Evolutionary conservation across 2,329 filamentous ascomycete species (phyloP), one percentile per base, ranked within the genome.

Genomic region (Knoxdaviesia proteae): DNA sequence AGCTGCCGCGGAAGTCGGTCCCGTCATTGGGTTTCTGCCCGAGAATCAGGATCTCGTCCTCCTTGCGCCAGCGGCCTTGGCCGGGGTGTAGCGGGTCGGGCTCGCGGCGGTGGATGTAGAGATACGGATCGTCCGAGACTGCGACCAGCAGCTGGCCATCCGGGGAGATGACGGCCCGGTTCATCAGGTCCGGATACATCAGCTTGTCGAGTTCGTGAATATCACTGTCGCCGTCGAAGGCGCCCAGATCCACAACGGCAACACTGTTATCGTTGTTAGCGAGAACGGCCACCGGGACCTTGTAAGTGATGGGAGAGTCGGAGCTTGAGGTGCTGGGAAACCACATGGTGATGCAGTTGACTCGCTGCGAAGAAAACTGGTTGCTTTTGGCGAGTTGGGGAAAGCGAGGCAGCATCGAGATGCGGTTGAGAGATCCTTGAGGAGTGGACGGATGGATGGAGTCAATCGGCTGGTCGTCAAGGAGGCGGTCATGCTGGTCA

Each of bases 261-360:
- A 96, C 81, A 1, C 82, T 84, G 55, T 77, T 80, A 61, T 96
- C 90, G 56, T 98, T 98, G 61, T 94, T 94, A 39, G 82, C 75
- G 52, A 94, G 62, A 39, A 83, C 69, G 42, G 77, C 81, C n/a
- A 87, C 67, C 1, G 68, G 62, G 11, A 61, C 57, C 10, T 53
- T 51, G 52, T 77, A 73, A 39, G 65, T 61, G 10, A 8, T 32
- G 35, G 37, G 43, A 40, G 9, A 31, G 39, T 5, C 30, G 6
- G 7, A 40, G 7, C 7, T 29, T 20, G 5, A 53, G 50, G 31
- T 42, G 51, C 39, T 48, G 1, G 69, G 70, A 39, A 67, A 70
- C 74, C 74, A 78, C 32, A 77, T 59, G 11, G 73, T 78, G 50
- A 78, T 68, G 56, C 73, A 78, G 53, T 78, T 78, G 48, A 78